These are phyloP conservation scores for Aspergillus sp. DNA, from an alignment of 2,329 filamentous ascomycete genomes.

Conservation along the genomic window DNA sequence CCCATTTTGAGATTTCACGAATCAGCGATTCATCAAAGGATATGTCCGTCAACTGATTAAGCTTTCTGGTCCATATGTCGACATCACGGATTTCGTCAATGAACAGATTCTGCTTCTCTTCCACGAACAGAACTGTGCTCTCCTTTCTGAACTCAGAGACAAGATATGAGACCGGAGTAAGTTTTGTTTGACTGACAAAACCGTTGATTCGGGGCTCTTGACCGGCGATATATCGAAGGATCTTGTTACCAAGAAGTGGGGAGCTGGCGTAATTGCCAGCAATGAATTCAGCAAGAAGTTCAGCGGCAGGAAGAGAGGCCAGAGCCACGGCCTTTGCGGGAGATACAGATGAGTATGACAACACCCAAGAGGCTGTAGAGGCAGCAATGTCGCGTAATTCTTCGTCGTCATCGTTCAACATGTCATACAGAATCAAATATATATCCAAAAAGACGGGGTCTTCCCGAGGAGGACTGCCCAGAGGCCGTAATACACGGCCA, in stretches of 20 bases:
- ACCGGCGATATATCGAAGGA: slow-evolving; percentile 35
- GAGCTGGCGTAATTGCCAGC: slow-evolving; percentile 28
- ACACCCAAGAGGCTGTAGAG: slow-evolving; percentile 29
- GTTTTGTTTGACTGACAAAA: slow-evolving; percentile 6
- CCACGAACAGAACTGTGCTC: slow-evolving; percentile 62
- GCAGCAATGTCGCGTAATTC: slow-evolving; percentile 69
- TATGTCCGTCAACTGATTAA: slow-evolving; percentile 30
- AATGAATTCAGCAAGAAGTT: slow-evolving; percentile 34
- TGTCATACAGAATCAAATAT: slow-evolving; percentile 66
- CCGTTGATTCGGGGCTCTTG: slow-evolving; percentile 21
- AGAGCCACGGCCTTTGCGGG: slow-evolving; percentile 27
- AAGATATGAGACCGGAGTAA: slow-evolving; percentile 19
- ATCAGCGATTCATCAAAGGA: slow-evolving; percentile 18
- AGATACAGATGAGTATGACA: slow-evolving; percentile 29
- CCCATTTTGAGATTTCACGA: slow-evolving; percentile 24
- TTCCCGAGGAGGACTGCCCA: slow-evolving; percentile 14
- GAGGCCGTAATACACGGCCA: slow-evolving; percentile 38
- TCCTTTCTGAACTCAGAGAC: slow-evolving; percentile 34
- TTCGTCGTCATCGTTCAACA: slow-evolving; percentile 85
- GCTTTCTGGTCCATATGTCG: slow-evolving; percentile 58
- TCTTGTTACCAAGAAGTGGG: slow-evolving; percentile 26
- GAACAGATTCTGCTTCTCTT: slow-evolving; percentile 94
- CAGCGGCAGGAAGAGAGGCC: slow-evolving; percentile 47
- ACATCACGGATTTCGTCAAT: slow-evolving; percentile 75
- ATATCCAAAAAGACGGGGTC: slow-evolving; percentile 46